Conservation (phyloP, 2,329 filamentous ascomycete genomes). For the Penicillium sp. region DNA sequence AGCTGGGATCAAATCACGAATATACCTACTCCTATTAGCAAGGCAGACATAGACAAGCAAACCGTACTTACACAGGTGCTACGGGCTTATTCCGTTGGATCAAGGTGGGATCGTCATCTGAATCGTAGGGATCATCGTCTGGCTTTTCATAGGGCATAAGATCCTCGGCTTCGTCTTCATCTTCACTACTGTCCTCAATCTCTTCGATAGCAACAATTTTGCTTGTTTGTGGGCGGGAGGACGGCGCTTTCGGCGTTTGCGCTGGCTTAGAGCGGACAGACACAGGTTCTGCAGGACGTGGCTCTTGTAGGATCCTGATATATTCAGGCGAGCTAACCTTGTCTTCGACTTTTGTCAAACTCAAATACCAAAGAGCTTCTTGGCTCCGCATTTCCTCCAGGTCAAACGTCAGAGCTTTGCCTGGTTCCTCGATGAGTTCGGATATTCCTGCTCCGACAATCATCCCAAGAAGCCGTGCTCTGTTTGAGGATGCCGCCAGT, state of each 20-base stretch:
- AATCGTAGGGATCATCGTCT: slow-evolving; percentile 83
- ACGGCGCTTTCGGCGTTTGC: slow-evolving; percentile 3
- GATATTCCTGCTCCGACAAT: slow-evolving; percentile 72
- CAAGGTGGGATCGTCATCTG: slow-evolving; percentile 86
- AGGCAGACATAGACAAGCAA: neutral
- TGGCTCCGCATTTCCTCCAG: slow-evolving; percentile 70
- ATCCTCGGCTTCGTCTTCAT: slow-evolving; percentile 58
- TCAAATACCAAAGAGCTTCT: slow-evolving; percentile 73
- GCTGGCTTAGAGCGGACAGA: slow-evolving; percentile 2
- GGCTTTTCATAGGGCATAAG: slow-evolving; percentile 78
- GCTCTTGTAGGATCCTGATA: slow-evolving; percentile 38
- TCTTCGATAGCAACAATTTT: slow-evolving; percentile 60
- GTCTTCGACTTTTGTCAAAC: slow-evolving; percentile 62
- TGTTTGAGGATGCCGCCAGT: slow-evolving; percentile 68
- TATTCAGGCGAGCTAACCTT: slow-evolving; percentile 55
- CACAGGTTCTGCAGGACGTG: slow-evolving; percentile 18
- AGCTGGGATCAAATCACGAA: slow-evolving; percentile 75
- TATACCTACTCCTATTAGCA: slow-evolving; percentile 53
- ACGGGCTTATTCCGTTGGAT: slow-evolving; percentile 77
- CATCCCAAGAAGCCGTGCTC: slow-evolving; percentile 82
- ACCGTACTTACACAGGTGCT: slow-evolving; percentile 63
- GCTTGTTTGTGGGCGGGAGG: slow-evolving; percentile 22
- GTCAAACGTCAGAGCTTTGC: slow-evolving; percentile 75
- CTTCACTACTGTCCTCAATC: slow-evolving; percentile 49
- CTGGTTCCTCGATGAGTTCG: slow-evolving; percentile 60